Conservation (phyloP, 202 grass and related monocot genomes). For the Eragrostis tef region DNA sequence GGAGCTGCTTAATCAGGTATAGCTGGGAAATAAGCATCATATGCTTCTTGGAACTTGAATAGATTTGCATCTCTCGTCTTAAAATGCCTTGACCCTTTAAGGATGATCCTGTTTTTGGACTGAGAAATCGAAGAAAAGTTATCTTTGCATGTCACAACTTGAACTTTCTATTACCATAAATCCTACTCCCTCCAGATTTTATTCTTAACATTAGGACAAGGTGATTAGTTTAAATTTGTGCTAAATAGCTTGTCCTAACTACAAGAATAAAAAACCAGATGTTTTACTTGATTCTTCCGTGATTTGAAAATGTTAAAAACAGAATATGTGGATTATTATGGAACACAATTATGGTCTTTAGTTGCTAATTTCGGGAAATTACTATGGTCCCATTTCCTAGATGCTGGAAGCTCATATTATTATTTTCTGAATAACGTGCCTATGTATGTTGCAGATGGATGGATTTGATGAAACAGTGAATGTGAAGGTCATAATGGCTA, state of each 20-base stretch:
- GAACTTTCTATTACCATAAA: too few species aligned
- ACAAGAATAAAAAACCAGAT: too few species aligned
- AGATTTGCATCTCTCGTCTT: background rate
- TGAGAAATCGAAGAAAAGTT: too few species aligned
- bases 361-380: background rate
- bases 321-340: too few species aligned
- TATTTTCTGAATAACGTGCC: background rate
- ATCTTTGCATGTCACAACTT: too few species aligned
- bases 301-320: background rate
- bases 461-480: conserved; percentile 93
- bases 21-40: background rate
- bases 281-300: background rate
- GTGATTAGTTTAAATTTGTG: too few species aligned
- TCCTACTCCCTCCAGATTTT: too few species aligned
- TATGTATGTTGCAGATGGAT: conserved; percentile 70
- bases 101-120: too few species aligned
- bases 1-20: conserved; percentile 96
- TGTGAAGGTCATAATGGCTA: conserved; percentile 97
- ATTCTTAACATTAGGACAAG: too few species aligned
- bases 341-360: background rate
- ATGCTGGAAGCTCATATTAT: background rate
- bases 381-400: too few species aligned
- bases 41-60: background rate
- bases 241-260: too few species aligned
- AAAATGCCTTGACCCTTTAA: too few species aligned